Conservation (phyloP, 2,329 filamentous ascomycete genomes). For the Fusarium camptoceras region DNA sequence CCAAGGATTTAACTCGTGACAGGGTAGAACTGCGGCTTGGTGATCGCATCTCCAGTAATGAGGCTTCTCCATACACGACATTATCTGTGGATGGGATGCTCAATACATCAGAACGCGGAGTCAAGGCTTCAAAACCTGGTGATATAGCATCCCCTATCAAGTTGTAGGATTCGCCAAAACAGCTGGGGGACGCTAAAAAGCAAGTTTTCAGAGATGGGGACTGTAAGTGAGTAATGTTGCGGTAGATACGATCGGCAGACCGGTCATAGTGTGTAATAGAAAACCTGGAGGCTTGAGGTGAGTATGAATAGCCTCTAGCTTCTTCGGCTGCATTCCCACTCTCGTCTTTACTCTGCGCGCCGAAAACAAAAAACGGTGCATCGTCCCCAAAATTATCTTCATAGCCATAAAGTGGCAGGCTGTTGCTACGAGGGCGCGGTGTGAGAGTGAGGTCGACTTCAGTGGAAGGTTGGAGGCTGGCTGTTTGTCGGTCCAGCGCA, state of each 20-base stretch:
- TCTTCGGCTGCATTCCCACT: conserved; percentile 36
- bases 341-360: conserved; percentile 49
- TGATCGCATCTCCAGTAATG: conserved; percentile 53
- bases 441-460: conserved; percentile 60
- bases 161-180: conserved; percentile 51
- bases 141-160: conserved; percentile 32
- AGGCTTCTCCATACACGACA: conserved; percentile 56
- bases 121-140: conserved; percentile 41
- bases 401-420: conserved; percentile 61
- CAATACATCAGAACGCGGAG: conserved; percentile 51
- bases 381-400: conserved; percentile 58
- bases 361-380: conserved; percentile 63
- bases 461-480: conserved; percentile 62
- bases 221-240: conserved; percentile 34
- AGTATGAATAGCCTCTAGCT: conserved; percentile 18
- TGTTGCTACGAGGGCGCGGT: conserved; percentile 60
- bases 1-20: conserved; percentile 54
- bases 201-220: conserved; percentile 36
- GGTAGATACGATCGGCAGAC: conserved; percentile 39
- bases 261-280: conserved; percentile 48
- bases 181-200: conserved; percentile 47
- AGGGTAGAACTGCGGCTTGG: conserved; percentile 44
- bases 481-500: conserved; percentile 66
- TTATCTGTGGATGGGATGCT: conserved; percentile 52
- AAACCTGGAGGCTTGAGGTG: conserved; percentile 44